phyloP scores from a whole-genome alignment of 441 rosid species.

The Pelargonium fulgidum region DNA sequence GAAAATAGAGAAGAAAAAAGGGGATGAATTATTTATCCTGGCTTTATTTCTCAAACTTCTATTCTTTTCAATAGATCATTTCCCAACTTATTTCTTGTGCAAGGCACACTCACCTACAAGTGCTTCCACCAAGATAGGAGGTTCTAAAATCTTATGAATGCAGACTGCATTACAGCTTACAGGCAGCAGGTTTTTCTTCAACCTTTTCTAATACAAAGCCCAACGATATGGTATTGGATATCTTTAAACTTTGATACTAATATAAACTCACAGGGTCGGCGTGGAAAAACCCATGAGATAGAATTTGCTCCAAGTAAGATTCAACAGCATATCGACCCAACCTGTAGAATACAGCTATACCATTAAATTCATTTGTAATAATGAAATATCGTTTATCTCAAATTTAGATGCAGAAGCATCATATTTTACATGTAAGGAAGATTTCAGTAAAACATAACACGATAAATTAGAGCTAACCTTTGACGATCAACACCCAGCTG shows the following conservation, averaged over 20 bases:
- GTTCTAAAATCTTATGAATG: not conserved
- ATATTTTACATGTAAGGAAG: slow-evolving; percentile 6
- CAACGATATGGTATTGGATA: not conserved
- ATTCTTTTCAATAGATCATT: not conserved
- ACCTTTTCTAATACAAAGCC: not conserved
- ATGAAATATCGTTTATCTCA: slow-evolving; percentile 12
- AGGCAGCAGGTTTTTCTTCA: not conserved
- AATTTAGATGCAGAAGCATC: slow-evolving; percentile 12
- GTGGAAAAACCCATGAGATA: slow-evolving; percentile 96
- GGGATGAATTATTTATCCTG: not conserved
- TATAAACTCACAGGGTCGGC: slow-evolving; percentile 83
- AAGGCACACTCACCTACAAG: not conserved
- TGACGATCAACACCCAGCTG: slow-evolving; percentile 87
- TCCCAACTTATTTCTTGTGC: not conserved
- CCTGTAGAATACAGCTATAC: slow-evolving; percentile 36
- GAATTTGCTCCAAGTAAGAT: slow-evolving; percentile 95
- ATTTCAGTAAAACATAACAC: slow-evolving; percentile 11
- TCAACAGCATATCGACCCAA: slow-evolving; percentile 93
- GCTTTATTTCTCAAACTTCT: not conserved
- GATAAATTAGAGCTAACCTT: slow-evolving; percentile 47
- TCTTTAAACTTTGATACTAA: not conserved
- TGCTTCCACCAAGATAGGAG: not conserved
- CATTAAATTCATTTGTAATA: not conserved
- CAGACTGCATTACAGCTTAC: not conserved
- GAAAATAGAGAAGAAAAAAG: not conserved